Evolutionary conservation across 129 eudicot genomes (phyloP), one percentile per base, ranked within the genome.

Genomic region (Centaurea solstitialis): DNA sequence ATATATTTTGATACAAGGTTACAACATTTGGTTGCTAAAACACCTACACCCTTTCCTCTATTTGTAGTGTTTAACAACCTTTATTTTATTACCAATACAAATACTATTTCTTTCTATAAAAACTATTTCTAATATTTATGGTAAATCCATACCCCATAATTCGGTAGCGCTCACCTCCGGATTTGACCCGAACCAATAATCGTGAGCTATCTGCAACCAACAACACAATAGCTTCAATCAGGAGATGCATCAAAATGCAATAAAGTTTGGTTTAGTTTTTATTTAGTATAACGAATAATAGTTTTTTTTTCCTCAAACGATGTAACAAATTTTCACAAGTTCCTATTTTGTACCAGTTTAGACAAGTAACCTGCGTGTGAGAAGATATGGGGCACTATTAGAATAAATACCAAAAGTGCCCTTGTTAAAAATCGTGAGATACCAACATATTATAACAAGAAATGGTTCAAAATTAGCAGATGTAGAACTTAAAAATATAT

Each of bases 131-230:
- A 82, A 68, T 39, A 76, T 68, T 66, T 71, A 89, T 47, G 86
- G 82, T 61, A 45, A 30, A 26, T 86, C 68, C 37, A 20, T 72
- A 73, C 84, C 86, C 97, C 97, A 92, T 40, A 90, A 72, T 57
- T 88, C 93, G 9, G 90, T 83, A 65, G 86, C 83, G 21, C 89
- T 83, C 62, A 90, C 82, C 53, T 83, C 85, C 30, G 78, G 68
- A 67, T 90, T 88, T 38, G 93, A 88, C 41, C 79, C 80, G 40
- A 92, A 82, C 93, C 94, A 92, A 74, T 90, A 92, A 80, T 92
- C 94, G 79, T 90, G 84, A 70, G 85, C 87, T 41, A 66, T 65
- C 97, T 92, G 92, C 88, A 88, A 24, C 50, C 75, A 79, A 47
- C 65, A 81, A 37, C 11, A 59, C 33, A 40, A 21, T 8, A 40